Evolutionary conservation across 73 alveolate species (phyloP).

Genomic region (Symbiodinium natans): DNA sequence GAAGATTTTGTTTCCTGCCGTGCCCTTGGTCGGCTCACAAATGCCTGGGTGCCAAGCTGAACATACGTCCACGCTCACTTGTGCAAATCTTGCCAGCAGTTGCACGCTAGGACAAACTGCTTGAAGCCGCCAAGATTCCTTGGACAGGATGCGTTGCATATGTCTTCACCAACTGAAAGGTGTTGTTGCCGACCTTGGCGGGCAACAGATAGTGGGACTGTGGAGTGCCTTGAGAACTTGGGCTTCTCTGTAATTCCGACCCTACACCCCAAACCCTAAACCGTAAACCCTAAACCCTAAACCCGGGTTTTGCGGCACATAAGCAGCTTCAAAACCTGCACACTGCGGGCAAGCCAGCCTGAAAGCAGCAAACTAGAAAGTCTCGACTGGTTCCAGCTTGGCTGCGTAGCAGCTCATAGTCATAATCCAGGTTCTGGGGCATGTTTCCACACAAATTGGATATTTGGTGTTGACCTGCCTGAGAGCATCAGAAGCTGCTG

Average conservation of each 20-base stretch:
- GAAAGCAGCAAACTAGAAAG: not conserved
- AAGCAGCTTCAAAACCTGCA: not conserved
- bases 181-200: conserved; percentile 35
- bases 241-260: not conserved
- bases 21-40: conserved; percentile 65
- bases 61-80: no score
- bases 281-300: not conserved
- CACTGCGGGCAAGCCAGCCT: no score
- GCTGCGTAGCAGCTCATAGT: not conserved
- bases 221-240: not conserved
- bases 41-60: not conserved
- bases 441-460: conserved; percentile 27
- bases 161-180: conserved; percentile 22
- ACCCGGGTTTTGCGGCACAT: not conserved
- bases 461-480: conserved; percentile 46
- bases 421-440: not conserved
- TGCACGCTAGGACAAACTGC: no score
- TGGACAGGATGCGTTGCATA: not conserved
- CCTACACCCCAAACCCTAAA: not conserved
- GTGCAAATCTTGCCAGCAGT: no score
- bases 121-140: not conserved
- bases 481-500: not conserved
- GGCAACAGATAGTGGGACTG: not conserved
- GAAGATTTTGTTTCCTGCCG: conserved; percentile 59
- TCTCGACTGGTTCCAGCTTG: not conserved